Evolutionary conservation across 495 filamentous ascomycete genomes (phyloP), one percentile per base, ranked within the genome.

Genomic region (Hypoxylon cercidicola): DNA sequence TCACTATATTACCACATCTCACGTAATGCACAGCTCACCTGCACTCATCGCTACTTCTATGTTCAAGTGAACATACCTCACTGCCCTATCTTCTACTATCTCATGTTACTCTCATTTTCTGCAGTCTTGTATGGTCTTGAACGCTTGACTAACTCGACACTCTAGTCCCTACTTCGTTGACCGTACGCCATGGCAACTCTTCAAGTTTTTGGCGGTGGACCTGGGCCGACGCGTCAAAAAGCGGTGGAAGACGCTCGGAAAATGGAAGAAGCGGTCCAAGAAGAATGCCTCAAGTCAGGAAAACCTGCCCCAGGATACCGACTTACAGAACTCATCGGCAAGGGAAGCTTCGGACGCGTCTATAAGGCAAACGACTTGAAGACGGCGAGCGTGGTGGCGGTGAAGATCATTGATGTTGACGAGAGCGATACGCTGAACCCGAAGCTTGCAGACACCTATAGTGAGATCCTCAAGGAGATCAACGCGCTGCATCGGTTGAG

Each of bases 391-490:
- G 72, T 94, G 18, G 92, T 97, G 3, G 96, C 96, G 4, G 88
- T 99, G 72, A 99, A 99, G 73, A 93, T 97, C 58, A 88, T 97
- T 70, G 92, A 97, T 70, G 89, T 97, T n/a, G 95, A 99, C 71
- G 88, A 90, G 47, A 81, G 88, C 48, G 95, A 98, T 76, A 82
- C 89, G 12, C 74, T 87, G 16, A 89, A 91, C 65, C 87, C 88
- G 25, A 87, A 88, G 57, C 88, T 93, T 67, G 90, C 88, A 51
- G 83, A 93, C 70, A 90, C 91, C 3, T 91, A 95, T 72, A 87
- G 88, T 69, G 90, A 93, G 64, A 91, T 93, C 65, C 85, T 92
- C 60, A 93, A 94, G 68, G 95, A 99, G 77, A 93, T 95, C 64
- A 90, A 85, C 55, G 88, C 94, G 5, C 83, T 99, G 62, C 90